Conservation (phyloP, 495 filamentous ascomycete genomes). For the Coniosporium apollinis region DNA sequence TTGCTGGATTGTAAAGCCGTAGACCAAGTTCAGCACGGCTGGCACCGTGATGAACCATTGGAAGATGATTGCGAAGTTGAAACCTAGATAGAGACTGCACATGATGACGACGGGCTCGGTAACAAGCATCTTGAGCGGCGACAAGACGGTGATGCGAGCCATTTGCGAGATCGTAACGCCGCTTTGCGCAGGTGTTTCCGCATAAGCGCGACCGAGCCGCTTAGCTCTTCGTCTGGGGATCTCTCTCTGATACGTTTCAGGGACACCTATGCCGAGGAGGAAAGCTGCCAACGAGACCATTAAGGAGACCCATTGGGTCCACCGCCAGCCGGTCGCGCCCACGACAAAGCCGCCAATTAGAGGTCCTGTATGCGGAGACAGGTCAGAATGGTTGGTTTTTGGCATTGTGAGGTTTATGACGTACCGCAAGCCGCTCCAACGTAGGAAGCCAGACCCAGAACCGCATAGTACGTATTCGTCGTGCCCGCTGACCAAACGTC, state of each 20-base stretch:
- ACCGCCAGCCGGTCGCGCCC: slow-evolving; percentile 20
- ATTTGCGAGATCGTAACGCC: slow-evolving; percentile 18
- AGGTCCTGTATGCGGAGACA: slow-evolving; percentile 14
- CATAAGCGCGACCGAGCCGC: slow-evolving; percentile 10
- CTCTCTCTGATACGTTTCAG: slow-evolving; percentile 27
- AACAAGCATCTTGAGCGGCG: slow-evolving; percentile 21
- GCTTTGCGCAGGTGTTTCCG: slow-evolving; percentile 10
- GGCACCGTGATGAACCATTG: slow-evolving; percentile 29
- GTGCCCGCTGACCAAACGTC: slow-evolving; percentile 24
- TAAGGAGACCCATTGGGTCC: slow-evolving; percentile 24
- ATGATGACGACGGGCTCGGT: slow-evolving; percentile 26
- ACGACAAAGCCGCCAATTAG: slow-evolving; percentile 23
- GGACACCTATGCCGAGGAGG: slow-evolving; percentile 22
- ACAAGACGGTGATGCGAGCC: slow-evolving; percentile 21
- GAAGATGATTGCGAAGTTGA: slow-evolving; percentile 25
- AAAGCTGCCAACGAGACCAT: slow-evolving; percentile 19
- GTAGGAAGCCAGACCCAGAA: slow-evolving; percentile 21
- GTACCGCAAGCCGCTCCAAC: slow-evolving; percentile 22
- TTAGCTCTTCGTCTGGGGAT: slow-evolving; percentile 23
- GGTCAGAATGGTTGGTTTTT: not conserved
- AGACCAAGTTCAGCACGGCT: slow-evolving; percentile 19
- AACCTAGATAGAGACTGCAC: slow-evolving; percentile 16
- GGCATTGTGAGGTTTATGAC: not conserved
- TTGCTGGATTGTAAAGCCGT: slow-evolving; percentile 21
- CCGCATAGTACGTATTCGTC: slow-evolving; percentile 22